A percentile compares a stretch with the other conserved stretches of the same genome.
Conservation (phyloP, 1,284 basidiomycete genomes). For the Irpex sp. region DNA sequence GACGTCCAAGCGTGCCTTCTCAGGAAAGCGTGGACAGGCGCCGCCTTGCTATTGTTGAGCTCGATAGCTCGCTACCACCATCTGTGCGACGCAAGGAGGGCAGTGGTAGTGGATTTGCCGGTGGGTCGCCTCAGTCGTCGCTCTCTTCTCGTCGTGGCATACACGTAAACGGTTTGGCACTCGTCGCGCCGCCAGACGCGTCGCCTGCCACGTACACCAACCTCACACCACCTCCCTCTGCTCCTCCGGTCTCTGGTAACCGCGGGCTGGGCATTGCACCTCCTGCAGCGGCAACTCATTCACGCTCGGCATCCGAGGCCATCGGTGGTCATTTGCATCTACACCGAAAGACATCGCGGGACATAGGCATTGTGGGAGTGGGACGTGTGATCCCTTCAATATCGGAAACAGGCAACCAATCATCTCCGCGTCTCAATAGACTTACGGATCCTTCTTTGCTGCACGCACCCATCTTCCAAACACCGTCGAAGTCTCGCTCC, state of each 20-base stretch:
- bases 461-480: conserved; percentile 47
- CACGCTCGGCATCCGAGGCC: conserved; percentile 47
- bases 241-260: conserved; percentile 30
- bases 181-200: conserved; percentile 67
- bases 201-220: conserved; percentile 48
- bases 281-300: conserved; percentile 25
- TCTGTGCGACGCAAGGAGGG: conserved; percentile 23
- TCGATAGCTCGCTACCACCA: conserved; percentile 30
- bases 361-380: conserved; percentile 56
- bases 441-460: conserved; percentile 11
- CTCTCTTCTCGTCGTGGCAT: conserved; percentile 42
- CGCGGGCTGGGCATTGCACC: conserved; percentile 15
- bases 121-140: conserved; percentile 20
- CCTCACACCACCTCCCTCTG: conserved; percentile 48
- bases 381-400: conserved; percentile 11
- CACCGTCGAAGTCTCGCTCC: conserved; percentile 43
- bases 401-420: conserved; percentile 2
- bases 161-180: conserved; percentile 50
- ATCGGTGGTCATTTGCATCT: conserved; percentile 21
- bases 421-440: conserved; percentile 2
- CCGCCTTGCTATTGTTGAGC: conserved; percentile 62
- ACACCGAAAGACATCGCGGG: conserved; percentile 44
- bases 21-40: conserved; percentile 61
- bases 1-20: conserved; percentile 47
- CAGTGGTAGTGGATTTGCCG: conserved; percentile 12